Evolutionary conservation across 108 stramenopile genomes (phyloP), one percentile per base, ranked within the genome.

Genomic region (Seminavis robusta): DNA sequence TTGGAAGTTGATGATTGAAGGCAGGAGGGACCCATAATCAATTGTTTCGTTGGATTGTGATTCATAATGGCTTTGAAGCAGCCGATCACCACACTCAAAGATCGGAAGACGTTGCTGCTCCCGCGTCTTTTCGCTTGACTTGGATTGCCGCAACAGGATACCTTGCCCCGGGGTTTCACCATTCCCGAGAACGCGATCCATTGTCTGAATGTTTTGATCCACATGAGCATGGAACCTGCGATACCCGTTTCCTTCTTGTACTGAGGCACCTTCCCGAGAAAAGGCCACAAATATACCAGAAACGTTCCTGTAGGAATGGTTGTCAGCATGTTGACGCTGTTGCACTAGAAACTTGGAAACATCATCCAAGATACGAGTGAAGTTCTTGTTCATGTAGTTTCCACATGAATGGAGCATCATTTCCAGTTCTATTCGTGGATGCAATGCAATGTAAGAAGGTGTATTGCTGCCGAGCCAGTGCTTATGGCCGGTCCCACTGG

Each of bases 401-500:
- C 59, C 56, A 45, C 89, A 90, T 0, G 47, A 28, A 48, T 90
- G 89, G 13, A 13, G 34, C 56, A 61, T 41, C 85, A 90, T 90
- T n/a, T 86, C 83, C 9, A 77, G 47, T 56, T 90, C 89, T 13
- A 90, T 45, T n/a, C 89, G 78, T 1, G 85, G 80, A 63, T 90
- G 89, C 27, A 90, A 34, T 10, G 83, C 85, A 32, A 84, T 23
- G 53, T 80, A 80, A 6, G 19, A 11, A 30, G 11, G 19, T 20
- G 0, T 36, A 4, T 5, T 42, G 0, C 0, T 41, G 0, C 5
- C 34, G n/a, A 24, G 13, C 24, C 9, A 15, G 16, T n/a, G 40
- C 8, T 7, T 8, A 8, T 7, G 44, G 4, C 19, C 37, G 5
- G 27, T 46, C 30, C 27, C 4, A 27, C 51, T 13, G n/a, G 23